Evolutionary conservation across 768 basidiomycete genomes (phyloP).

Genomic region (Auriscalpium vulgare): DNA sequence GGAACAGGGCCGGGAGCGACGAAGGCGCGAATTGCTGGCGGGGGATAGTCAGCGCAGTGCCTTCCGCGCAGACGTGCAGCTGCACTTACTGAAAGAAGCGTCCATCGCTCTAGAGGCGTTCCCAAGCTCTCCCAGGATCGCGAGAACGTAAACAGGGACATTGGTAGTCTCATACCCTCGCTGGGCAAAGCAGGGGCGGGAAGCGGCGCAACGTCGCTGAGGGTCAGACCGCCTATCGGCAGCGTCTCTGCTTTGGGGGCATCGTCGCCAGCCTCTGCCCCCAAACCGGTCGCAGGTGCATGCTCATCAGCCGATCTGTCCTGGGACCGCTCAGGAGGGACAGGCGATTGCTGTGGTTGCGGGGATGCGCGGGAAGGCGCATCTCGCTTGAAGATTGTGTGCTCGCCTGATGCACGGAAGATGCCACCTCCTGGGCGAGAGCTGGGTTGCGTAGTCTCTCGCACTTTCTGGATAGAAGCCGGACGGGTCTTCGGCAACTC

Average conservation of each 20-base stretch:
- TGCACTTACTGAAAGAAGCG: constrained; percentile 47
- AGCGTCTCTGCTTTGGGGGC: neutral
- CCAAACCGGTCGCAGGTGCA: neutral
- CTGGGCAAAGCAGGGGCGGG: neutral
- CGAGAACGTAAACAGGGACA: constrained; percentile 55
- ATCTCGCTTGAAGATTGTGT: constrained; percentile 43
- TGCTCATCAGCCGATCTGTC: neutral
- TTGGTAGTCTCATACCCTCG: constrained; percentile 22
- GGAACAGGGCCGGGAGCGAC: constrained; percentile 53
- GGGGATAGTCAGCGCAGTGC: neutral
- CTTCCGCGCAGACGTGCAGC: neutral
- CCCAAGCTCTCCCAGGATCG: constrained; percentile 44
- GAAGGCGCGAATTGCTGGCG: constrained; percentile 46
- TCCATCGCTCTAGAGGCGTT: constrained; percentile 43
- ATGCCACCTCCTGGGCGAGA: constrained; percentile 60
- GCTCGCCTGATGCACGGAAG: constrained; percentile 56
- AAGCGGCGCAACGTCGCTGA: neutral
- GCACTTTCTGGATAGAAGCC: constrained; percentile 52
- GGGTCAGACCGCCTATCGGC: neutral
- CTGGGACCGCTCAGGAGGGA: neutral
- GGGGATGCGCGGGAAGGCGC: constrained; percentile 1
- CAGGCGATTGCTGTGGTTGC: neutral
- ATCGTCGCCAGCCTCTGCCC: neutral
- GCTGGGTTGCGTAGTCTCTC: constrained; percentile 34
- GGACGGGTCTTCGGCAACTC: constrained; percentile 16